These are phyloP conservation scores for Elsinoe ampelina DNA, from an alignment of 2,329 filamentous ascomycete species.

Conservation along the genomic window DNA sequence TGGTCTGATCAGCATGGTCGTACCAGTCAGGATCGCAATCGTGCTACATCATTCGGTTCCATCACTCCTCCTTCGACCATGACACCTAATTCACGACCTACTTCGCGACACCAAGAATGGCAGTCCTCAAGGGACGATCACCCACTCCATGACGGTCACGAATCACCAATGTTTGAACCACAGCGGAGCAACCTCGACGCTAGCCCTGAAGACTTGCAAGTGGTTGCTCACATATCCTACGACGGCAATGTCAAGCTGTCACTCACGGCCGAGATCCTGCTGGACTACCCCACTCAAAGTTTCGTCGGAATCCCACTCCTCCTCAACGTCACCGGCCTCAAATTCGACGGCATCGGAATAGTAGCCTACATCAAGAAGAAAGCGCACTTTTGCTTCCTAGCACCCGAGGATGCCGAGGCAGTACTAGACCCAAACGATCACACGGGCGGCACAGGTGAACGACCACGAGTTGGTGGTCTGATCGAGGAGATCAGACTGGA, in stretches of 20 bases:
- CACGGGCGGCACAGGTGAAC: slow-evolving; percentile 17
- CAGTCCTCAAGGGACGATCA: neutral
- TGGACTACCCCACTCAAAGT: slow-evolving; percentile 97
- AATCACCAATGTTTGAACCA: slow-evolving; percentile 36
- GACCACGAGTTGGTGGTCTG: slow-evolving; percentile 56
- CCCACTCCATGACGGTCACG: slow-evolving; percentile 15
- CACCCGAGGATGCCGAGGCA: slow-evolving; percentile 78
- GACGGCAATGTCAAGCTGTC: slow-evolving; percentile 78
- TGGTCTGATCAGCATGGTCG: slow-evolving; percentile 26
- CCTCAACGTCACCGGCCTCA: slow-evolving; percentile 86
- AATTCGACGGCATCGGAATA: slow-evolving; percentile 90
- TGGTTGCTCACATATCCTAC: slow-evolving; percentile 85
- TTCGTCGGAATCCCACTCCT: slow-evolving; percentile 94
- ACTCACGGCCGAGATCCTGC: slow-evolving; percentile 85
- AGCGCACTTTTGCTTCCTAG: slow-evolving; percentile 89
- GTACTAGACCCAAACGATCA: slow-evolving; percentile 36
- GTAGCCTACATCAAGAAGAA: slow-evolving; percentile 81
- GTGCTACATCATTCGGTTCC: slow-evolving; percentile 35
- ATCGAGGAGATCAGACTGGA: slow-evolving; percentile 92
- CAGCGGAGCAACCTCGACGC: slow-evolving; percentile 53
- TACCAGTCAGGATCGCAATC: slow-evolving; percentile 18
- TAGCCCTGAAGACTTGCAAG: slow-evolving; percentile 78
- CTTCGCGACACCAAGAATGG: slow-evolving; percentile 29
- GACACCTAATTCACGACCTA: slow-evolving; percentile 36
- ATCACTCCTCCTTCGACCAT: slow-evolving; percentile 38